phyloP scores from a whole-genome alignment of 495 filamentous ascomycete genomes.

The Penicillium egyptiacum region DNA sequence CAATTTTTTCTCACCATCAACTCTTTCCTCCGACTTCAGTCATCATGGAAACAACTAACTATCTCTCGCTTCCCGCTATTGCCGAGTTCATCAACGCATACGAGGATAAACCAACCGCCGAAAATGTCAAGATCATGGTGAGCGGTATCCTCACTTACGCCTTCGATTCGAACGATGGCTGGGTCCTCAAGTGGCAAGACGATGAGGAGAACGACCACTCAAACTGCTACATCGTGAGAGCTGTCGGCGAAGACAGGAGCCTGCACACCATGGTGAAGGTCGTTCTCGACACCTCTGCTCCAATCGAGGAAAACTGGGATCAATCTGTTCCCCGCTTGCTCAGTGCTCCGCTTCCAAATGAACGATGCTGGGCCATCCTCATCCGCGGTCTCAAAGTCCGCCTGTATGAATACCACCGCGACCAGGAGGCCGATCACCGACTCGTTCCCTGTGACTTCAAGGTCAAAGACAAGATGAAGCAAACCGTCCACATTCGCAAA shows the following conservation, averaged over 20 bases:
- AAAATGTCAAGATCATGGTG: not conserved
- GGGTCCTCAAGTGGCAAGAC: not conserved
- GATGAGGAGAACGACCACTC: not conserved
- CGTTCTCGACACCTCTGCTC: not conserved
- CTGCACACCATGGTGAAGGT: constrained; percentile 7
- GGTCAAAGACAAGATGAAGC: not conserved
- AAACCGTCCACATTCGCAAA: constrained; percentile 1
- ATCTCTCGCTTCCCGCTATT: not conserved
- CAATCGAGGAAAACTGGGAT: not conserved
- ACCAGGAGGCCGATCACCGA: not conserved
- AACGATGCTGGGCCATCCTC: constrained; percentile 8
- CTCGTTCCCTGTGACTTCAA: constrained; percentile 3
- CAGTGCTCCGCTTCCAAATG: not conserved
- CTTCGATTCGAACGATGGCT: not conserved
- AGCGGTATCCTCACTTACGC: not conserved
- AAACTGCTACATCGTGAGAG: not conserved
- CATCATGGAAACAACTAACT: not conserved
- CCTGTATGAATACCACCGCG: constrained; percentile 2
- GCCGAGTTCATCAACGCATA: not conserved
- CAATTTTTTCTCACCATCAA: not conserved
- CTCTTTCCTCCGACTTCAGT: not conserved
- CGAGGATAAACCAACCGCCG: not conserved
- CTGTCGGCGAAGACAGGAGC: not conserved
- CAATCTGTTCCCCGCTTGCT: not conserved
- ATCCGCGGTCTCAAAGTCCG: not conserved